phyloP scores from a whole-genome alignment of 306 rosid genomes.

The Quercus suber region DNA sequence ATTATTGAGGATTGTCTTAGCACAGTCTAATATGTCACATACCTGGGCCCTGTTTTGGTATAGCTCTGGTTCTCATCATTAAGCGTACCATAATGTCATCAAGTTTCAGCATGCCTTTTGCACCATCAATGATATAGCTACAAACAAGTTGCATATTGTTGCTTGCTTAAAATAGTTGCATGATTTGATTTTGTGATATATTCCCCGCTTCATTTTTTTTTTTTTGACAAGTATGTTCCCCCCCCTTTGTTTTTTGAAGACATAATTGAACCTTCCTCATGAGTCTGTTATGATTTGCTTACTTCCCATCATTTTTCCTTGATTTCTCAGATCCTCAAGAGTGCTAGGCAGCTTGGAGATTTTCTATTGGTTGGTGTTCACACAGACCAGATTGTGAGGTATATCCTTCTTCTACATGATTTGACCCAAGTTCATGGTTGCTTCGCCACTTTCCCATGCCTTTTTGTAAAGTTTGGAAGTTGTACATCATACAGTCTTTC shows the following conservation, averaged over 20 bases:
- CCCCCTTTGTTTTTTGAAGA: background rate
- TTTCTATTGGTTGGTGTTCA: conserved; percentile 91
- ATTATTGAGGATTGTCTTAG: background rate
- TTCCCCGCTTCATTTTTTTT: background rate
- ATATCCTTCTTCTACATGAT: conserved; percentile 18
- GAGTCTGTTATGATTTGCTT: conserved; percentile 4
- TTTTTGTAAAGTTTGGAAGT: background rate
- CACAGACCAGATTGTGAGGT: conserved; percentile 85
- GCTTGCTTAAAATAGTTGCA: conserved; percentile 2
- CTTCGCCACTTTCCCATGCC: background rate
- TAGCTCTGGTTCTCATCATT: background rate
- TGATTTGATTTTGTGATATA: conserved; percentile 6
- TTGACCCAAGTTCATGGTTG: conserved; percentile 7
- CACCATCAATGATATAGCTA: conserved; percentile 9
- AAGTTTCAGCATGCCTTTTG: background rate
- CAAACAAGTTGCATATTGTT: background rate
- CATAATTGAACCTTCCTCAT: background rate
- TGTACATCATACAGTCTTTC: background rate
- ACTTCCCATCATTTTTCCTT: conserved; percentile 16
- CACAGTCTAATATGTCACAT: background rate
- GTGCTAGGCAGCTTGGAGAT: conserved; percentile 92
- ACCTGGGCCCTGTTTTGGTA: background rate
- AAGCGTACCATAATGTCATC: background rate
- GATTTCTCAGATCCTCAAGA: conserved; percentile 70
- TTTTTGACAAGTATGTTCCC: background rate